Base-by-base conservation (phyloP, 208 protist species). In the Vickermania spadyakhi region DNA sequence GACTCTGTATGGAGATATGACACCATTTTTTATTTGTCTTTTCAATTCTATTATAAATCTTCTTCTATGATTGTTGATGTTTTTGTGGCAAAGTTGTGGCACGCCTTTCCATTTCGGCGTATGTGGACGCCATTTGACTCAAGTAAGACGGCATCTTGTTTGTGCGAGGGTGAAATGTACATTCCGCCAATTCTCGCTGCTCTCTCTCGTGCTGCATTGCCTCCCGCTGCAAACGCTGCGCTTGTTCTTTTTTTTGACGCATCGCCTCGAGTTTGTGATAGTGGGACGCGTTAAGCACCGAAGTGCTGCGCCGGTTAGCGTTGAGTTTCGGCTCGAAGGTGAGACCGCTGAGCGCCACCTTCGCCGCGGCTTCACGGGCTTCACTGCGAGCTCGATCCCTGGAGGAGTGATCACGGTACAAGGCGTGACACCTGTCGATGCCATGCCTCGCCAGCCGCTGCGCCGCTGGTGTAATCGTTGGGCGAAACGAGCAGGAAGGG, bases 401-500 rank as follows among this genome's bases (percentile, higher is more conserved):
- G 14, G 68, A 72, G 7, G 56, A 29, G 41, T 77, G 67, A 22
- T 81, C 75, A 0, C 58, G 49, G 62, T 86, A 73, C 51, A 55
- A 55, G 25, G 13, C 5, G 7, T 55, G n/a, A 28, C 51, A 27
- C 5, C 51, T 11, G 21, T 55, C 25, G 51, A 5, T 5, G 26
- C 51, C 26, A 18, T 7, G 7, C 5, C n/a, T 11, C 7, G 21
- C 11, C 13, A 11, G 11, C 13, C 26, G 13, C 73, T 70, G 2
- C 72, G 55, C 0, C 21, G 21, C 25, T 11, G 65, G 65, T 3
- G 82, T 79, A 21, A 89, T 69, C 21, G 69, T 61, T 2, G 83
- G 86, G 2, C 74, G 62, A 31, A 94, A 94, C 18, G 86, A 87
- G 69, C 82, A 94, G 62, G 84, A 89, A n/a, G 73, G 75, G 36